A percentile compares a stretch with the other conserved stretches of the same genome.
These are phyloP conservation scores for Leccinum pachyderme DNA, from an alignment of 1,284 basidiomycete genomes.

Conservation along the genomic window DNA sequence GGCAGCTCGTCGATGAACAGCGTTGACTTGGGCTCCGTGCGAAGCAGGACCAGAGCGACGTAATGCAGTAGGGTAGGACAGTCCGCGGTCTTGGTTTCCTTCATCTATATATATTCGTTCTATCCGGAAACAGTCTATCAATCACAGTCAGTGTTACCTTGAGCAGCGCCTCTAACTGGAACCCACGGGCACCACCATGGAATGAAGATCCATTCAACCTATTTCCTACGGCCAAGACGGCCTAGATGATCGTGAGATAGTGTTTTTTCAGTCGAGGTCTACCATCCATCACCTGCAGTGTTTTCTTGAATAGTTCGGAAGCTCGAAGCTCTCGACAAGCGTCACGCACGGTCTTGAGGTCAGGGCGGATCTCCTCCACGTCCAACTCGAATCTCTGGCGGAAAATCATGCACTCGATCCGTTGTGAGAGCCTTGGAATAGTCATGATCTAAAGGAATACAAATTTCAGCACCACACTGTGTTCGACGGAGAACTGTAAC, in stretches of 20 bases:
- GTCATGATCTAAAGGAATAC: conserved; percentile 58
- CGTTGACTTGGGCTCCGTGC: conserved; percentile 63
- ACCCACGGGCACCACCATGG: conserved; percentile 80
- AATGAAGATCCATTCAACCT: conserved; percentile 79
- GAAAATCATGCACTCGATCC: conserved; percentile 82
- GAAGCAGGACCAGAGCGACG: conserved; percentile 71
- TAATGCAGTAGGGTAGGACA: conserved; percentile 90
- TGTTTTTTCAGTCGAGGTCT: not conserved
- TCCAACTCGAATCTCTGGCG: conserved; percentile 79
- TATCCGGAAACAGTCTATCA: not conserved
- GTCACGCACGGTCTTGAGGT: conserved; percentile 72
- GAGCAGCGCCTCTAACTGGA: conserved; percentile 76
- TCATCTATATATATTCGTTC: conserved; percentile 56
- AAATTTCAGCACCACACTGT: conserved; percentile 5
- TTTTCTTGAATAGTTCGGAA: conserved; percentile 84
- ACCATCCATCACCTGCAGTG: not conserved
- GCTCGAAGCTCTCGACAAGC: conserved; percentile 66
- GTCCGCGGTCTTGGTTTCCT: conserved; percentile 76
- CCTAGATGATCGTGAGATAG: conserved; percentile 38
- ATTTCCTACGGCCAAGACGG: conserved; percentile 78
- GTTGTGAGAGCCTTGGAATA: conserved; percentile 72
- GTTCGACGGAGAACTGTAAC: not conserved
- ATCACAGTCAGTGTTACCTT: conserved; percentile 52
- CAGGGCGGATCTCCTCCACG: conserved; percentile 81
- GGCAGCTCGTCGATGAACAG: conserved; percentile 82